Percentiles rank a stretch among this genome's conserved stretches.
These are phyloP conservation scores for Boletales sp. DNA, from an alignment of 768 basidiomycete species.

Conservation along the genomic window DNA sequence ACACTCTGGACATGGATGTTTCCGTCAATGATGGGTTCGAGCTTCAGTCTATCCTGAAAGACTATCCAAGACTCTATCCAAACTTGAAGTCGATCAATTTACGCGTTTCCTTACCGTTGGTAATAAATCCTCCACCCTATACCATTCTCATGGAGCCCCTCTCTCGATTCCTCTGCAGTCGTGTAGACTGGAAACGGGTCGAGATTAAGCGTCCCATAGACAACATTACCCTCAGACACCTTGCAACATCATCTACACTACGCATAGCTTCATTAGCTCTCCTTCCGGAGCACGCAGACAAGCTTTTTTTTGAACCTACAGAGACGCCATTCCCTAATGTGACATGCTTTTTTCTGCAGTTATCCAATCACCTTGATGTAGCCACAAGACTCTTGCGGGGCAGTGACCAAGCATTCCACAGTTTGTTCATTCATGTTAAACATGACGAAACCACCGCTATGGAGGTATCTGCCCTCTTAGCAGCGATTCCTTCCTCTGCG, in stretches of 20 bases:
- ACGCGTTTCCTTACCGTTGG: neutral
- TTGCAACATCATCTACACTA: neutral
- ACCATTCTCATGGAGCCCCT: neutral
- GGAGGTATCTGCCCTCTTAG: slow-evolving; percentile 1
- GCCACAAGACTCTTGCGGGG: neutral
- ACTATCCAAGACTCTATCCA: neutral
- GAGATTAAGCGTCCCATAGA: slow-evolving; percentile 1
- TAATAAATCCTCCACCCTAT: neutral
- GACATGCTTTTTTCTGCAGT: neutral
- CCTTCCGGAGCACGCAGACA: too few relatives aligned
- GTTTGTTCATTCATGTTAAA: neutral
- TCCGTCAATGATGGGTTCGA: too few relatives aligned
- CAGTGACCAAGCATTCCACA: neutral
- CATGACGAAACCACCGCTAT: neutral
- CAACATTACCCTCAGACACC: neutral
- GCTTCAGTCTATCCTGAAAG: neutral
- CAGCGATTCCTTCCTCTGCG: neutral
- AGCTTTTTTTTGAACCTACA: neutral
- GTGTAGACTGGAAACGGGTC: neutral
- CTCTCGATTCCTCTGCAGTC: neutral
- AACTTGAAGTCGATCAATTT: neutral
- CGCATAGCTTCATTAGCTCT: neutral
- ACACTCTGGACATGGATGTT: neutral
- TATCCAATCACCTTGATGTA: neutral
- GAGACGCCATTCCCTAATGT: slow-evolving; percentile 1